Percentiles rank a stretch among this genome's conserved stretches.
phyloP scores from a whole-genome alignment of 2,329 filamentous ascomycete species.

The Phialophora verrucosa region DNA sequence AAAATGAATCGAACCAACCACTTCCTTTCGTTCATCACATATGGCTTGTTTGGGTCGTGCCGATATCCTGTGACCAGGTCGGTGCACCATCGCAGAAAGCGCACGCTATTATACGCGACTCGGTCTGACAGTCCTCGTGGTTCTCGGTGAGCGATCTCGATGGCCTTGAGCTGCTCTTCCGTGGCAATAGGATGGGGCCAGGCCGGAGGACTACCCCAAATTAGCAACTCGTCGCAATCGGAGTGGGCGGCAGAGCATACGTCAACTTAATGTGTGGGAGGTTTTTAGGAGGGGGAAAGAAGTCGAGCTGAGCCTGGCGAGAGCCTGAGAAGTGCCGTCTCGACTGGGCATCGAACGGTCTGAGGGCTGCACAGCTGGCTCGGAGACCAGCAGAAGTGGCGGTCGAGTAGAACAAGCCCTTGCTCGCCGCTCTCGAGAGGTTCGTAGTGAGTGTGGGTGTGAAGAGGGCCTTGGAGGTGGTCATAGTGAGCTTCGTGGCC shows the following conservation, averaged over 20 bases:
- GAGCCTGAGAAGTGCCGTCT: slow-evolving; percentile 48
- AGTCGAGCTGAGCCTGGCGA: slow-evolving; percentile 46
- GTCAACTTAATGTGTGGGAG: slow-evolving; percentile 48
- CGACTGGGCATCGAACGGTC: slow-evolving; percentile 28
- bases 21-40: slow-evolving; percentile 78
- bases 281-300: slow-evolving; percentile 67
- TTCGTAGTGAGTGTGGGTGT: slow-evolving; percentile 31
- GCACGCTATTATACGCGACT: slow-evolving; percentile 76
- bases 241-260: slow-evolving; percentile 15
- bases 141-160: slow-evolving; percentile 77
- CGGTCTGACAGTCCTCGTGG: slow-evolving; percentile 76
- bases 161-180: slow-evolving; percentile 74
- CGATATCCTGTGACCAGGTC: slow-evolving; percentile 81
- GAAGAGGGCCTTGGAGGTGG: slow-evolving; percentile 31
- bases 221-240: slow-evolving; percentile 17
- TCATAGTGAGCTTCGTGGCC: slow-evolving; percentile 28
- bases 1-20: slow-evolving; percentile 93
- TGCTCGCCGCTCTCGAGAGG: slow-evolving; percentile 34
- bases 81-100: slow-evolving; percentile 76
- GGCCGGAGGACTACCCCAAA: slow-evolving; percentile 46
- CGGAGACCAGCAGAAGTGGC: slow-evolving; percentile 40
- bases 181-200: slow-evolving; percentile 60
- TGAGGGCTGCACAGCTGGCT: slow-evolving; percentile 32
- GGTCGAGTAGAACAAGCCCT: slow-evolving; percentile 29
- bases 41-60: slow-evolving; percentile 71